Percentiles rank a stretch among this genome's conserved stretches.
phyloP scores from a whole-genome alignment of 164 flowering plant genomes.

The Euptelea pleiosperma region DNA sequence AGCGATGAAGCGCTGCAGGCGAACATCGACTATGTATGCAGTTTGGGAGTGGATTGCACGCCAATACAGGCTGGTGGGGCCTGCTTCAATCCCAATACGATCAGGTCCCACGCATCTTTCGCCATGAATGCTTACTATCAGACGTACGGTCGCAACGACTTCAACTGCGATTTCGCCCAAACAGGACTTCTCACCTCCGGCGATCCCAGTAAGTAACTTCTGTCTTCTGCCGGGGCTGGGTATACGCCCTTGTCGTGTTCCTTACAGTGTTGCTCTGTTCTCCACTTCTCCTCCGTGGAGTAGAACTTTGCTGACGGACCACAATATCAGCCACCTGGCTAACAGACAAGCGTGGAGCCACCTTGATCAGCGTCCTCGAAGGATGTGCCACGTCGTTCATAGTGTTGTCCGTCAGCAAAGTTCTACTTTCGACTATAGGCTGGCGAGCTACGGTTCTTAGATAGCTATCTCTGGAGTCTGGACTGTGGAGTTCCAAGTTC shows the following conservation, averaged over 20 bases:
- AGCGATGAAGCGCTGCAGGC: constrained; percentile 47
- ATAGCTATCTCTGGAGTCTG: too few species aligned
- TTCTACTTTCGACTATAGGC: too few species aligned
- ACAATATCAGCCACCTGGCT: not conserved
- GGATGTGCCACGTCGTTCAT: too few species aligned
- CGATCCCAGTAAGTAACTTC: constrained; percentile 62
- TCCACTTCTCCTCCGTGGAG: not conserved
- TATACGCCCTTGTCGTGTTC: not conserved
- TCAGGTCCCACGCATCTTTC: constrained; percentile 65
- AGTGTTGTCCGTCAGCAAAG: too few species aligned
- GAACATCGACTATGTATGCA: constrained; percentile 76
- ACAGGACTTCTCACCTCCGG: constrained; percentile 45
- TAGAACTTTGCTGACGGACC: too few species aligned
- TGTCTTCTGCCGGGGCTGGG: not conserved
- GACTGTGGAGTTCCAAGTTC: too few species aligned
- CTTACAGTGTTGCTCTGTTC: not conserved
- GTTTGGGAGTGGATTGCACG: constrained; percentile 52
- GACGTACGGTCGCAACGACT: constrained; percentile 44
- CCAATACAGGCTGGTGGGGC: constrained; percentile 74
- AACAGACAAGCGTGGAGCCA: too few species aligned
- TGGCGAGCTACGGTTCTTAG: too few species aligned
- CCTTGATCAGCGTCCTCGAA: too few species aligned
- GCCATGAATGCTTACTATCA: constrained; percentile 83
- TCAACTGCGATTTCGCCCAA: constrained; percentile 60
- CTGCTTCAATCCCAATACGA: constrained; percentile 61